Evolutionary conservation across 768 basidiomycete species (phyloP), one percentile per base, ranked within the genome.

Genomic region (Ephemerocybe angulata): DNA sequence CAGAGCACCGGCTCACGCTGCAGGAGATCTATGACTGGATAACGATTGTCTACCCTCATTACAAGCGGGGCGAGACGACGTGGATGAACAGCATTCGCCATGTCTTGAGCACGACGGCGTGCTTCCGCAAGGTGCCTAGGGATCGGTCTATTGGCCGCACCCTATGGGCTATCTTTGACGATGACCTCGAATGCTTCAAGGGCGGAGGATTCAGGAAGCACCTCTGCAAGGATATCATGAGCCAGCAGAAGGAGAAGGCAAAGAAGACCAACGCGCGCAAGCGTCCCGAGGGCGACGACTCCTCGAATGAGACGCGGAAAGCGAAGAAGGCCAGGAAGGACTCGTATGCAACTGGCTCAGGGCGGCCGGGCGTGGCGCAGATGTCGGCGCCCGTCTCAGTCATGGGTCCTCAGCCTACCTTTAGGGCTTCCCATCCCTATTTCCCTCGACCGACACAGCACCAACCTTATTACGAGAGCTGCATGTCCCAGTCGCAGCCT

Each of bases 31-130:
- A 98, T 65, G 87, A 91, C 66, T 99, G 84, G 82, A 95, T 99
- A 63, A 92, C 91, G 43, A 90, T 88, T 38, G 90, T 91, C 8
- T 95, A 93, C 70, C 95, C 97, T 6, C 86, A 87, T 66, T 99
- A 92, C 74, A 92, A 93, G 70, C 87, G 90, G 55, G 88, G 88
- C 21, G 94, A 98, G 63, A 83, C 88, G 3, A 96, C 93, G 5
- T 98, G 96, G 96, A 94, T 95, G 85, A 97, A 97, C 70, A 95
- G 93, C 53, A 93, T 98, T 56, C 83, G 96, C n/a, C 95, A 98
- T 70, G 94, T 95, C 46, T 79, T 98, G 24, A 93, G 90, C 59
- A 92, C 94, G 3, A 96, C 95, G 41, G 83, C 88, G 33, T 88
- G 88, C 62, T 98, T 97, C 70, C 84, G 92, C 58, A 97, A 96